Conservation (phyloP, 164 flowering plant species). For the Vitis labrusca region DNA sequence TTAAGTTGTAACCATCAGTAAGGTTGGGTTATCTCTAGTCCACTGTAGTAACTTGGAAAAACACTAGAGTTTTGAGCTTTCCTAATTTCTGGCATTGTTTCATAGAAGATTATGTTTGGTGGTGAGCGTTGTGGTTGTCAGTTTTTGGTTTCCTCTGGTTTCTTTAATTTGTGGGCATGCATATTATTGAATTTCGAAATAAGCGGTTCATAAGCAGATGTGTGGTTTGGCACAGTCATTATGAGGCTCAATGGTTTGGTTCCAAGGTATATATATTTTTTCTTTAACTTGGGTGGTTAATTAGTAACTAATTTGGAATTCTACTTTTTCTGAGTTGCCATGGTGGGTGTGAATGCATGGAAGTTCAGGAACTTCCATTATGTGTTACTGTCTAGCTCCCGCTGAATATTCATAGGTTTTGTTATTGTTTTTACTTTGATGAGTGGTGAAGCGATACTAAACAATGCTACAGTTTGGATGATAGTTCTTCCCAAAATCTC, state of each 20-base stretch:
- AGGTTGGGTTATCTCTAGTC: neutral
- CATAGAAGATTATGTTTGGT: neutral
- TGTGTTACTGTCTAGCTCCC: constrained; percentile 4
- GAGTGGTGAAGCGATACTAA: neutral
- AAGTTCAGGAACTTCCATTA: neutral
- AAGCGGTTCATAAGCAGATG: neutral
- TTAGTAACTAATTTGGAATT: neutral
- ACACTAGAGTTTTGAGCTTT: neutral
- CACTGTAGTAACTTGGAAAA: neutral
- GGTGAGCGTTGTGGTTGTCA: neutral
- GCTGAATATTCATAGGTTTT: neutral
- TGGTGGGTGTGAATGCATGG: neutral
- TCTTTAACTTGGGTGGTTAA: neutral
- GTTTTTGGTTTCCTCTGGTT: neutral
- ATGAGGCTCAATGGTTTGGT: neutral
- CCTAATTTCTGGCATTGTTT: neutral
- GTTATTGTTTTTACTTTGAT: neutral
- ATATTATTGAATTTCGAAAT: neutral
- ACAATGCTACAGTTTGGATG: neutral
- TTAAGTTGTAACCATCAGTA: neutral
- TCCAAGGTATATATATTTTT: neutral
- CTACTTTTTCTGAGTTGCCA: neutral
- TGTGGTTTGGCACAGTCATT: neutral
- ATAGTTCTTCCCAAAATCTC: neutral
- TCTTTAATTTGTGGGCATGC: neutral